Percentiles rank a stretch among this genome's conserved stretches.
phyloP scores from a whole-genome alignment of 805 yeast genomes.

The Brettanomyces naardenensis region DNA sequence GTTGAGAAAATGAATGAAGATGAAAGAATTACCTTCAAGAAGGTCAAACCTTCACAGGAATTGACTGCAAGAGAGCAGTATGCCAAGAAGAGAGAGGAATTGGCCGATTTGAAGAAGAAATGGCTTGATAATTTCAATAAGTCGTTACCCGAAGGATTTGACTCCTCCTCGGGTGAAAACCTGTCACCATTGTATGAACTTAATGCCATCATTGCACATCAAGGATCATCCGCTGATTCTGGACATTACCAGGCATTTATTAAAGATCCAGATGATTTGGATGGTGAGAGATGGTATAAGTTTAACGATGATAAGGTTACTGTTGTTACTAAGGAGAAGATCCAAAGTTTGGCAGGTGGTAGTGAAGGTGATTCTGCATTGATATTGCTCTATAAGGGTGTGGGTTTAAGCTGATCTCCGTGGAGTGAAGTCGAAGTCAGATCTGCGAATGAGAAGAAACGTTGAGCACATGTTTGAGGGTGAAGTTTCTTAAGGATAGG shows the following conservation, averaged over 20 bases:
- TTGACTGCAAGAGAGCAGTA: slow-evolving; percentile 47
- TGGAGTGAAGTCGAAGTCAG: too few species aligned
- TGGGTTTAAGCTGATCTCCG: slow-evolving; percentile 50
- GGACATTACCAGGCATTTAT: slow-evolving; percentile 95
- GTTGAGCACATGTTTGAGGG: too few species aligned
- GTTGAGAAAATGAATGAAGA: slow-evolving; percentile 70
- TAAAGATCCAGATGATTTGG: slow-evolving; percentile 54
- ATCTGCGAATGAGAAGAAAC: too few species aligned
- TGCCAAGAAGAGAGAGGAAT: slow-evolving; percentile 45
- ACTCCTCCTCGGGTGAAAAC: slow-evolving; percentile 54
- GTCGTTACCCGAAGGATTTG: slow-evolving; percentile 34
- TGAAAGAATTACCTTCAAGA: slow-evolving; percentile 63
- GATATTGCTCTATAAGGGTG: slow-evolving; percentile 76
- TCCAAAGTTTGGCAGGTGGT: slow-evolving; percentile 89
- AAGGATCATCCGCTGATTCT: slow-evolving; percentile 92
- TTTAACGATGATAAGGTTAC: slow-evolving; percentile 90
- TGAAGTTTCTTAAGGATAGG: too few species aligned
- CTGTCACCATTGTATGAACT: slow-evolving; percentile 85
- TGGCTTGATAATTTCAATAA: slow-evolving; percentile 38
- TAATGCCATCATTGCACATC: slow-evolving; percentile 79
- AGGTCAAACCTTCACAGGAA: slow-evolving; percentile 35
- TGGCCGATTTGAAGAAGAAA: slow-evolving; percentile 37
- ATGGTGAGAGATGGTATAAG: slow-evolving; percentile 82
- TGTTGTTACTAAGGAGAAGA: slow-evolving; percentile 68
- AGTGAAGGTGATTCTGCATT: slow-evolving; percentile 97